Evolutionary conservation across 1,139 yeast species (phyloP), one percentile per base, ranked within the genome.

Genomic region (Candida neerlandica): DNA sequence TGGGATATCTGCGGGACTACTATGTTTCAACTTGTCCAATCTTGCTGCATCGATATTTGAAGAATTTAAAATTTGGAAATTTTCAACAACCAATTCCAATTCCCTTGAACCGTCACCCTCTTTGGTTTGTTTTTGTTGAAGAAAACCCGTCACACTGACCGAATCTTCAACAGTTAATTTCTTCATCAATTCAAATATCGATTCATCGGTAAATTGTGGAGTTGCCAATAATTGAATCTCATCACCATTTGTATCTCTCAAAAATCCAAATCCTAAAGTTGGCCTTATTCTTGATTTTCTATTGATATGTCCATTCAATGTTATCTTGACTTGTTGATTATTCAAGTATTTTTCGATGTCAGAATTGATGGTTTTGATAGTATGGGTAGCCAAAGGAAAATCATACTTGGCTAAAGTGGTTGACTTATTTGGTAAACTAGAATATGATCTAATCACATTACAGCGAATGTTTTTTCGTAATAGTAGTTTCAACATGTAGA

Each of bases 221-320:
- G 64, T 61, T 53, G 74, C 55, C 1, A 88, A 77, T 11, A 92
- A 62, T 61, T 92, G 97, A 5, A 86, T 77, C 7, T 69, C 58
- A 47, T 82, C 81, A 0, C 97, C 97, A 48, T 82, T 71, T 27
- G 73, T 61, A 64, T 91, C 98, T 54, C 98, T 74, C 23, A 92
- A 66, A 32, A 80, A 82, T 1, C 88, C 95, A 72, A 92, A 92
- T 2, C 70, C 81, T 77, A 65, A 81, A 15, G 64, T 62, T 6
- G 78, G 67, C 61, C 70, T 61, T 3, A 71, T 58, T 45, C 78
- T 78, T 0, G 96, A 94, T 56, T 85, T 85, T 37, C 80, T 75
- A 59, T 89, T 83, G 21, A 92, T 78, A 88, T 96, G 95, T 0
- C 98, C 98, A 59, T 87, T 80, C 18, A 89, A 59, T 1, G 73